phyloP scores from a whole-genome alignment of 169 alveolate species.

The Eimeria maxima region DNA sequence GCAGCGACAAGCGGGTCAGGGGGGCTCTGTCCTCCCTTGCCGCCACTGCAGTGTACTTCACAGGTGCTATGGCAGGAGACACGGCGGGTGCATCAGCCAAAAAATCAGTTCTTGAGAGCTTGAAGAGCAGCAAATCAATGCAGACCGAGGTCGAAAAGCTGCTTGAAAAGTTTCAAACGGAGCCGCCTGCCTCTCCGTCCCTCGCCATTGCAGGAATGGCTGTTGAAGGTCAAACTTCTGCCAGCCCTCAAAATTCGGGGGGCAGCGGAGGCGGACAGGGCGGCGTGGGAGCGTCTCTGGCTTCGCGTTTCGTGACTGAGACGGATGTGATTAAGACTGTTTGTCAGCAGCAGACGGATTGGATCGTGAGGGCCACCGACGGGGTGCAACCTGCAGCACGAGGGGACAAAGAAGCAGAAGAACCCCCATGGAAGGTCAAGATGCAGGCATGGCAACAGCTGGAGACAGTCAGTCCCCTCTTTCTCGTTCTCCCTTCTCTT shows the following conservation, averaged over 20 bases:
- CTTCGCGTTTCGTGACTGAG: constrained; percentile 43
- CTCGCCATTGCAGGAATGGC: constrained; percentile 49
- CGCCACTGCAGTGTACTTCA: constrained; percentile 68
- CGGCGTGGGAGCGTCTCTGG: constrained; percentile 40
- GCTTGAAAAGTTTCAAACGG: neutral
- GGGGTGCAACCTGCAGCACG: constrained; percentile 65
- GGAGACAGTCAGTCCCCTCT: constrained; percentile 39
- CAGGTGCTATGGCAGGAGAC: constrained; percentile 54
- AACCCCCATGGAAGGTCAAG: constrained; percentile 80
- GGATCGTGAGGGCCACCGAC: constrained; percentile 74
- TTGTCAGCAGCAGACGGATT: constrained; percentile 78
- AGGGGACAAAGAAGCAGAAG: constrained; percentile 68
- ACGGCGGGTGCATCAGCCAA: constrained; percentile 15
- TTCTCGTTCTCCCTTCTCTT: neutral
- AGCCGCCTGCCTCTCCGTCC: constrained; percentile 28
- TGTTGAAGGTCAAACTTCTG: neutral
- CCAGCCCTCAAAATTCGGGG: neutral
- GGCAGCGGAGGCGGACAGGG: neutral
- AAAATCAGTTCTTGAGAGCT: constrained; percentile 27
- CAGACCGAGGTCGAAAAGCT: constrained; percentile 48
- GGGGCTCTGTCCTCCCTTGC: constrained; percentile 43
- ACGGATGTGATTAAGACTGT: constrained; percentile 74
- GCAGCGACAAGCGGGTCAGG: constrained; percentile 80
- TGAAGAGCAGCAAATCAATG: constrained; percentile 81
- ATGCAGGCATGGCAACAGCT: constrained; percentile 82